These are phyloP conservation scores for Wakefieldia striispora DNA, from an alignment of 768 basidiomycete genomes.

Conservation along the genomic window DNA sequence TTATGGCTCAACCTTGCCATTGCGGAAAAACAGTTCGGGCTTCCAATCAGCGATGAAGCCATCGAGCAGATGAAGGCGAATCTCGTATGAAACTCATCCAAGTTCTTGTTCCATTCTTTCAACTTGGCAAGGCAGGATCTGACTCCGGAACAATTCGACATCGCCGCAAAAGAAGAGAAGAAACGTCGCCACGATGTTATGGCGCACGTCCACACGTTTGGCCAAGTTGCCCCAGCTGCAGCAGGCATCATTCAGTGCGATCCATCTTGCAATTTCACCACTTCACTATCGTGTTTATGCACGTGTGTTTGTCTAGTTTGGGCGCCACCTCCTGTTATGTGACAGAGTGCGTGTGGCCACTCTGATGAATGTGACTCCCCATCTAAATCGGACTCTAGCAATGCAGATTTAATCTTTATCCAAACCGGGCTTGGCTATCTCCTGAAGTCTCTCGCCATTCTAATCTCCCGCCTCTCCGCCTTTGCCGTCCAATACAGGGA, in stretches of 20 bases:
- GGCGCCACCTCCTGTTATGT: constrained; percentile 99
- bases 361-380: constrained; percentile 3
- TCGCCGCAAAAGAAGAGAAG: constrained; percentile 94
- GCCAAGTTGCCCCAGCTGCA: constrained; percentile 87
- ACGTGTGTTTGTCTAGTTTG: constrained; percentile 46
- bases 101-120: neutral
- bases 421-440: constrained; percentile 83
- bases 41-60: constrained; percentile 86
- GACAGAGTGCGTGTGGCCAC: constrained; percentile 70
- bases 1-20: constrained; percentile 96
- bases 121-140: constrained; percentile 52
- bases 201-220: constrained; percentile 99
- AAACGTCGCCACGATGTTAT: constrained; percentile 98
- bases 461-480: constrained; percentile 82
- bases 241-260: constrained; percentile 93
- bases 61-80: constrained; percentile 94
- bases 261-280: constrained; percentile 4
- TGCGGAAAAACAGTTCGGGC: constrained; percentile 93
- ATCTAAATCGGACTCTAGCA: constrained; percentile 48
- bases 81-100: constrained; percentile 48
- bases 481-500: constrained; percentile 87
- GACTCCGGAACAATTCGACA: constrained; percentile 85
- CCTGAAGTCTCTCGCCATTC: constrained; percentile 80
- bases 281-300: constrained; percentile 10
- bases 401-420: constrained; percentile 97